Conservation (phyloP, 164 flowering plant genomes). For the Echeveria elegans region DNA sequence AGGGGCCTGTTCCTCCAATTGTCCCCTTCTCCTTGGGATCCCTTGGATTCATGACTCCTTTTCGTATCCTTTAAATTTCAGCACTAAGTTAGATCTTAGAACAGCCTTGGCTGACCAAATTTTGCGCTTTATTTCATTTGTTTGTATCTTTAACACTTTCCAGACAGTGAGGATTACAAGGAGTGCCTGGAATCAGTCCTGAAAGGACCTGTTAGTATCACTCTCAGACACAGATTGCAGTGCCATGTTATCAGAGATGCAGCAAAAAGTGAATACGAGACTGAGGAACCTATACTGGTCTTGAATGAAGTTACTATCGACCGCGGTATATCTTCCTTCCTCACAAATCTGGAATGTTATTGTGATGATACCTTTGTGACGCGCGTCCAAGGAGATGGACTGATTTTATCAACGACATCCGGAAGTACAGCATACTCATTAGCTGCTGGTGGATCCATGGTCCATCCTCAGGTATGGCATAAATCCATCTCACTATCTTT, state of each 20-base stretch:
- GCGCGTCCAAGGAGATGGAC: conserved; percentile 93
- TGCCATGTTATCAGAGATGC: conserved; percentile 74
- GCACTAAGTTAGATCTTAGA: no score
- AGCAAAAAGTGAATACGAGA: conserved; percentile 72
- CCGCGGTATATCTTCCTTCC: conserved; percentile 91
- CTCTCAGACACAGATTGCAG: conserved; percentile 79
- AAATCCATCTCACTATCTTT: background rate
- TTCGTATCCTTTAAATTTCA: conserved; percentile 63
- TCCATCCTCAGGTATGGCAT: conserved; percentile 84
- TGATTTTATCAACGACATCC: conserved; percentile 88
- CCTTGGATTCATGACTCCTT: conserved; percentile 97
- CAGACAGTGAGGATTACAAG: conserved; percentile 80
- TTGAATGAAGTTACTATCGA: conserved; percentile 97
- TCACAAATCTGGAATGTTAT: conserved; percentile 89
- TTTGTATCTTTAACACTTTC: conserved; percentile 20
- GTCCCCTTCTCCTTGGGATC: conserved; percentile 94
- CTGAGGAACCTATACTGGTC: conserved; percentile 79
- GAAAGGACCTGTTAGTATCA: conserved; percentile 84
- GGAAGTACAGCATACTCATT: conserved; percentile 98
- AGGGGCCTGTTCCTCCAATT: conserved; percentile 95
- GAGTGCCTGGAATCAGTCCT: conserved; percentile 65
- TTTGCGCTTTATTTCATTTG: background rate
- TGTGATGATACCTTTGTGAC: conserved; percentile 88
- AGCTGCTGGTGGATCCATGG: conserved; percentile 99
- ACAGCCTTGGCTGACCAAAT: no score